These are phyloP conservation scores for Kwoniella bestiolae DNA, from an alignment of 768 basidiomycete species.

Conservation along the genomic window DNA sequence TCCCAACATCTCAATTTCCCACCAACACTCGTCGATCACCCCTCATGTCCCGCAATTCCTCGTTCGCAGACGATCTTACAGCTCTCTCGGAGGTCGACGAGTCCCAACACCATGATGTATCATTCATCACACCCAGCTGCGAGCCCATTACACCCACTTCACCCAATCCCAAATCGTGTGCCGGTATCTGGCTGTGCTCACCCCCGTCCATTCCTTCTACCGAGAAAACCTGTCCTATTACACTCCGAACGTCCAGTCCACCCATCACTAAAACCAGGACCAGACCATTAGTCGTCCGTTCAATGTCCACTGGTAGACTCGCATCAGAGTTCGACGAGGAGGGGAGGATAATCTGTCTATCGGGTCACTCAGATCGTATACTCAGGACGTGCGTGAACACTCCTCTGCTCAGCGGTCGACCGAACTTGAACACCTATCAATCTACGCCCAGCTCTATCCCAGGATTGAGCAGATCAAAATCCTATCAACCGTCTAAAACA, in stretches of 20 bases:
- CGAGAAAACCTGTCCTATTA: background rate
- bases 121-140: background rate
- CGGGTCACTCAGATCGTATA: slow-evolving; percentile 29
- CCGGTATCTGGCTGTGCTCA: slow-evolving; percentile 21
- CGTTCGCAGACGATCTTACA: slow-evolving; percentile 13
- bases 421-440: background rate
- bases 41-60: slow-evolving; percentile 4
- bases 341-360: slow-evolving; percentile 27
- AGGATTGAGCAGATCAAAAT: background rate
- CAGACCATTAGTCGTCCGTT: slow-evolving; percentile 23
- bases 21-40: slow-evolving; percentile 8
- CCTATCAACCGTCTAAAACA: slow-evolving; percentile 1
- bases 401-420: background rate
- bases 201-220: background rate
- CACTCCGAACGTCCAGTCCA: background rate
- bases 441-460: background rate
- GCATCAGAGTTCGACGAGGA: slow-evolving; percentile 28
- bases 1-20: background rate
- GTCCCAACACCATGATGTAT: background rate
- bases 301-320: slow-evolving; percentile 32
- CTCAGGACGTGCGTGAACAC: slow-evolving; percentile 11
- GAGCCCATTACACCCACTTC: slow-evolving; percentile 1
- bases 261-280: slow-evolving; percentile 1
- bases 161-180: background rate
- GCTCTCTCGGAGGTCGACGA: slow-evolving; percentile 13